Evolutionary conservation across 352 stramenopile genomes (phyloP), one percentile per base, ranked within the genome.

Genomic region (Phytopythium boreale): DNA sequence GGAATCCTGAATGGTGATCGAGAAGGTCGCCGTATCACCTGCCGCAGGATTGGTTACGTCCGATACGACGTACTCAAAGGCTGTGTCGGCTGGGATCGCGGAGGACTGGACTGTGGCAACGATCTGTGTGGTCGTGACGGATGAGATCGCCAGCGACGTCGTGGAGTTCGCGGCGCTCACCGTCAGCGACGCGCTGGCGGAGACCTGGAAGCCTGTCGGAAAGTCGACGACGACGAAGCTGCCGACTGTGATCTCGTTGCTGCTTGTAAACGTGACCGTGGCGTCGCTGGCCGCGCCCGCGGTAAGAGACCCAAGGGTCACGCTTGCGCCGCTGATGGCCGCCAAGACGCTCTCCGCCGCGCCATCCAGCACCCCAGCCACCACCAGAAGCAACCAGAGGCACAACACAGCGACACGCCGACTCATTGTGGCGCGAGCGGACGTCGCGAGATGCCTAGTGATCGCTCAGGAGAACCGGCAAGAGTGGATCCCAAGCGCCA

Each of bases 41-140:
- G 58, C 72, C 3, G 55, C 66, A 51, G 76, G 76, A 34, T 85
- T 85, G 0, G 61, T 69, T 6, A 87, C 65, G 4, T 61, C 31
- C 14, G 72, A 63, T 22, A 84, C 52, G 0, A 61, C 56, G 52
- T 84, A 85, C 37, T 19, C 7, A 15, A 88, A 82, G 1, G 46
- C 46, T 2, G 37, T 43, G 8, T 44, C 47, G 12, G 68, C 55
- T 20, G 55, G 56, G 20, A 88, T 72, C 24, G 58, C 62, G 0
- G 52, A 27, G 19, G 68, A 66, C 17, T 26, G 50, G 8, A 85
- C 68, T 14, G 39, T 47, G 1, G 67, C 65, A 4, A 49, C 61
- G n/a, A 84, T 22, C 29, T 66, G 63, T 17, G 59, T 69, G 3
- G 64, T 53, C 1, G 74, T 67, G 26, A 69, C 49, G 0, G 64